A percentile compares a stretch with the other conserved stretches of the same genome.
Evolutionary conservation across 2,329 filamentous ascomycete genomes (phyloP).

Genomic region (Apiospora malaysiana): DNA sequence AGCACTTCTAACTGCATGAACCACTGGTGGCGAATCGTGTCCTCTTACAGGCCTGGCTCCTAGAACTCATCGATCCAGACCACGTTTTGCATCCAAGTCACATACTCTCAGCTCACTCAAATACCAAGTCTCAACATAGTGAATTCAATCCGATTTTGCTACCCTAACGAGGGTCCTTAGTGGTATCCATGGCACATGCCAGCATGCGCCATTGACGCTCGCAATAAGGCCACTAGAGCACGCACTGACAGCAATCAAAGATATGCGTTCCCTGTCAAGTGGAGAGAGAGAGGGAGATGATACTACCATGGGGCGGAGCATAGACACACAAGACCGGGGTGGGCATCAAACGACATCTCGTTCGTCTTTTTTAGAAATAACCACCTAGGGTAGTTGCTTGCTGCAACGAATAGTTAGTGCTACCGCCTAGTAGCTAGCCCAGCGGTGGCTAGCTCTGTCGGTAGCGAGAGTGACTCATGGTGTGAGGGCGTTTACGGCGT

Average conservation of each 20-base stretch:
- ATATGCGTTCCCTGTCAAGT: background rate
- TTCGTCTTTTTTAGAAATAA: background rate
- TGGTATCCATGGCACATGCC: background rate
- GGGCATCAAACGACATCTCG: background rate
- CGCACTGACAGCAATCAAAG: slow-evolving; percentile 17
- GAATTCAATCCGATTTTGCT: background rate
- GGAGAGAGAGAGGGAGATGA: background rate
- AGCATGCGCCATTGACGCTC: slow-evolving; percentile 1
- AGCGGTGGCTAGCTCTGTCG: background rate
- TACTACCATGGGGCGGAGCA: slow-evolving; percentile 8
- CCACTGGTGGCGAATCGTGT: background rate
- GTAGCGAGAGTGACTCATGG: slow-evolving; percentile 11
- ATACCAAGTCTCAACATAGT: background rate
- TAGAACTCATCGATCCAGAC: background rate
- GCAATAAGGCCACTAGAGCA: slow-evolving; percentile 1
- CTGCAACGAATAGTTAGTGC: background rate
- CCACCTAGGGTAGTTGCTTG: background rate
- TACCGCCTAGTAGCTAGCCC: background rate
- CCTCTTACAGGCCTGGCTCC: background rate
- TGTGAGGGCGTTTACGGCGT: background rate
- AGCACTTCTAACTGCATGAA: slow-evolving; percentile 17
- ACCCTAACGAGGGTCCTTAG: background rate
- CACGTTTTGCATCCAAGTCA: background rate
- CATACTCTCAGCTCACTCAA: background rate
- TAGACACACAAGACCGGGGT: background rate